Evolutionary conservation across 106 monocot species (phyloP).

Genomic region (Narthecium ossifragum): DNA sequence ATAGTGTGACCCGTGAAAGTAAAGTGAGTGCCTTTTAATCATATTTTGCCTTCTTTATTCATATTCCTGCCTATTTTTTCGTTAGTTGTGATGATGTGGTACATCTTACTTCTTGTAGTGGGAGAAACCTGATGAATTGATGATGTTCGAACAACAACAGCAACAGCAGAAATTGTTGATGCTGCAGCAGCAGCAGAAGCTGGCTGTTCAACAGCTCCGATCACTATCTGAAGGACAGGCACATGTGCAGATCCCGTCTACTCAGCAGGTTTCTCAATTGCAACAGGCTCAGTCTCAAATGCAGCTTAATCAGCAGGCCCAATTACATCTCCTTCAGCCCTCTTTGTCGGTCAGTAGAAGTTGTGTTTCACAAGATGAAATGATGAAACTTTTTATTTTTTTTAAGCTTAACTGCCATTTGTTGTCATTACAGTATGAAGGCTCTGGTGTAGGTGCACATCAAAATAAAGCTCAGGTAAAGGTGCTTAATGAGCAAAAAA

Average conservation of each 20-base stretch:
- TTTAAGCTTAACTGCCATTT: background rate
- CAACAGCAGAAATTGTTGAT: constrained; percentile 61
- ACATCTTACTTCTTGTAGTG: constrained; percentile 36
- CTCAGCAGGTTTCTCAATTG: constrained; percentile 40
- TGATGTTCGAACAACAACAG: constrained; percentile 77
- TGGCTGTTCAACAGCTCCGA: constrained; percentile 52
- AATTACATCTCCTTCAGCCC: constrained; percentile 49
- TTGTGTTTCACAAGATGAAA: too few relatives aligned
- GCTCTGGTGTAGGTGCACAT: constrained; percentile 32
- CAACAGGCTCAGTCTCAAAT: constrained; percentile 65
- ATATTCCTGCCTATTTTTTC: background rate
- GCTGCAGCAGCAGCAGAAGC: constrained; percentile 69
- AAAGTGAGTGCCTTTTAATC: constrained; percentile 37
- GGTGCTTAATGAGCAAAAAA: too few relatives aligned
- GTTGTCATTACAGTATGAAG: constrained; percentile 43
- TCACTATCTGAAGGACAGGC: constrained; percentile 43
- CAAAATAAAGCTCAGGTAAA: constrained; percentile 56
- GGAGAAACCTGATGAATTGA: constrained; percentile 95
- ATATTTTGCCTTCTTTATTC: background rate
- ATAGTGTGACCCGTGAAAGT: constrained; percentile 82
- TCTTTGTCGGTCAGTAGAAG: constrained; percentile 33
- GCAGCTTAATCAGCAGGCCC: constrained; percentile 72
- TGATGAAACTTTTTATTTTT: background rate
- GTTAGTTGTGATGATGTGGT: background rate
- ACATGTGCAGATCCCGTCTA: constrained; percentile 33